Percentiles rank a stretch among this genome's conserved stretches.
These are phyloP conservation scores for Scheffersomyces stipitis DNA, from an alignment of 805 yeast genomes.

Conservation along the genomic window DNA sequence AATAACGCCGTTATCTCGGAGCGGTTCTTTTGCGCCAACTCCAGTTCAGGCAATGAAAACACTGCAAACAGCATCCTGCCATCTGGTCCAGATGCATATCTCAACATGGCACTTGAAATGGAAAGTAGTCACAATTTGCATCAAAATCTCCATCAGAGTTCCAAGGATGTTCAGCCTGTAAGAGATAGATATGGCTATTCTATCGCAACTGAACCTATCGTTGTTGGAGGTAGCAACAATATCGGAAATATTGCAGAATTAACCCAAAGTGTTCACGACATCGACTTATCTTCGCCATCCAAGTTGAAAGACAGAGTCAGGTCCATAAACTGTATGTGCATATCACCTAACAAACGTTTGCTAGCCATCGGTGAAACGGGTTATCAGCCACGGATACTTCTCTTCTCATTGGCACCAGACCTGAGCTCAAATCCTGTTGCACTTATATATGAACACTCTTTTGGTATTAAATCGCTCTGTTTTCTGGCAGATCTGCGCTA, in stretches of 20 bases:
- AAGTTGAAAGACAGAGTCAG: slow-evolving; percentile 45
- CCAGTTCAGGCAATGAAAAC: slow-evolving; percentile 2
- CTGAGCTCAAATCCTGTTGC: slow-evolving; percentile 50
- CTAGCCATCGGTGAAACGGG: slow-evolving; percentile 75
- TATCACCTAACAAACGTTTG: slow-evolving; percentile 52
- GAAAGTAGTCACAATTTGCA: too few relatives aligned
- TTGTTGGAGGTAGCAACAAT: slow-evolving; percentile 16
- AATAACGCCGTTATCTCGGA: slow-evolving; percentile 27
- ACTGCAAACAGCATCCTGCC: background rate
- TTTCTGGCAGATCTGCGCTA: slow-evolving; percentile 60
- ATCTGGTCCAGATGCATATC: slow-evolving; percentile 26
- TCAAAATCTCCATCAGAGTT: slow-evolving; percentile 9
- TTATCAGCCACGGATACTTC: slow-evolving; percentile 61
- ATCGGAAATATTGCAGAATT: slow-evolving; percentile 7
- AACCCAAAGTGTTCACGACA: slow-evolving; percentile 6
- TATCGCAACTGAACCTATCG: slow-evolving; percentile 26
- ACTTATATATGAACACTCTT: slow-evolving; percentile 59
- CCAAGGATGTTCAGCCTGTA: slow-evolving; percentile 5
- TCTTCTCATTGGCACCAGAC: slow-evolving; percentile 57
- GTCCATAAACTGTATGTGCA: slow-evolving; percentile 54
- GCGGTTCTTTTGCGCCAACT: slow-evolving; percentile 54
- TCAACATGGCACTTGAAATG: slow-evolving; percentile 22
- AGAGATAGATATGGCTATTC: slow-evolving; percentile 40
- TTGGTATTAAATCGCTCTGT: slow-evolving; percentile 55
- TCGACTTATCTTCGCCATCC: slow-evolving; percentile 13